These are phyloP conservation scores for Aplosporella prunicola DNA, from an alignment of 2,329 filamentous ascomycete species.

Conservation along the genomic window DNA sequence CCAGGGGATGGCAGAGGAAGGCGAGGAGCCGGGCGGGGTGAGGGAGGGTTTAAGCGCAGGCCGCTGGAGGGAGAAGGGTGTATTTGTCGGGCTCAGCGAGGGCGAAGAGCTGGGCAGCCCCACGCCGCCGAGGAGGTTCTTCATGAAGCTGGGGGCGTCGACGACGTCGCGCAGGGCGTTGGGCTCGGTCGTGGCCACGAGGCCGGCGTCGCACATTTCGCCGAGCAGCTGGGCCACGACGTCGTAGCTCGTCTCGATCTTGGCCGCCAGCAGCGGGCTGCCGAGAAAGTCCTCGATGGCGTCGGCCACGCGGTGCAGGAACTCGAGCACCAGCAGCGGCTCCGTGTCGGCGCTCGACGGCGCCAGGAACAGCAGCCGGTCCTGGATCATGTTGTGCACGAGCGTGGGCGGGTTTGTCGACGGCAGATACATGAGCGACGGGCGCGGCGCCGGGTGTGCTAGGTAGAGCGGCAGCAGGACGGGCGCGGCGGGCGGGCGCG, in stretches of 20 bases:
- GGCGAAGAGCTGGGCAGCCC: conserved; percentile 46
- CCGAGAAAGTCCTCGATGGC: conserved; percentile 90
- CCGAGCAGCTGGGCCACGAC: conserved; percentile 84
- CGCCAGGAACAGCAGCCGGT: conserved; percentile 75
- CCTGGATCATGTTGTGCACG: conserved; percentile 79
- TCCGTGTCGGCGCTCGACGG: conserved; percentile 81
- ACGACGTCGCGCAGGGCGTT: conserved; percentile 88
- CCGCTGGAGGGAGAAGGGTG: conserved; percentile 2
- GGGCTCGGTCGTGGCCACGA: conserved; percentile 81
- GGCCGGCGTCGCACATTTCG: conserved; percentile 93
- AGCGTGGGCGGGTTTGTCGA: conserved; percentile 77
- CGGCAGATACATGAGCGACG: conserved; percentile 76
- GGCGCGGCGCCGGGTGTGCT: conserved; percentile 67
- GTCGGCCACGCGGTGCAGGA: conserved; percentile 87
- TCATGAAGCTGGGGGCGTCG: conserved; percentile 82
- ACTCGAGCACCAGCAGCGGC: conserved; percentile 83
- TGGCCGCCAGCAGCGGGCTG: conserved; percentile 71
- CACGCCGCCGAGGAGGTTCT: conserved; percentile 79
- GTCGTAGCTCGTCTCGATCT: conserved; percentile 86
- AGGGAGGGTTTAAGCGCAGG: conserved; percentile 8
- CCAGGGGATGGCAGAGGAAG: conserved; percentile 62
- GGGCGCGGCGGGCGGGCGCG: conserved; percentile 65
- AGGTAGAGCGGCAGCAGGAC: conserved; percentile 80
- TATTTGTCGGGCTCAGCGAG: conserved; percentile 2
- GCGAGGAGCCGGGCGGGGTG: conserved; percentile 14